Evolutionary conservation across 345 rosid genomes (phyloP), one percentile per base, ranked within the genome.

Genomic region (Viola odorata): DNA sequence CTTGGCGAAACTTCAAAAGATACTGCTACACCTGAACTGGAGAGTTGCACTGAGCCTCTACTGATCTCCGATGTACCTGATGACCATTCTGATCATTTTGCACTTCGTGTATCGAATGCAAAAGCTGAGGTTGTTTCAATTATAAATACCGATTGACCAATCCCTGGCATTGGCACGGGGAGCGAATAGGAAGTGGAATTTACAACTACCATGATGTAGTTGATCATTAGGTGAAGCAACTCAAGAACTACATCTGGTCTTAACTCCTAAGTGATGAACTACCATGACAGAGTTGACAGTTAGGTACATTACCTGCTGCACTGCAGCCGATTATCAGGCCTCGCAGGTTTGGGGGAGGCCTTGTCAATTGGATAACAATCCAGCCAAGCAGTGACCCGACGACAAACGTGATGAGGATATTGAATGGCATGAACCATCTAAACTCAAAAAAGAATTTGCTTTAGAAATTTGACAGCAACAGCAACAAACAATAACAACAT

Each of bases 391-490:
- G 4, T 6, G 78, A 77, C 6, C 77, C 81, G 5, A 67, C 53
- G 16, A 73, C 45, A 44, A 66, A 69, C 4, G 81, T 73, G 61
- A 77, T 58, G 40, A 77, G 75, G 38, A 77, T 16, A 66, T 77
- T 77, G 62, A 77, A 9, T 12, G 81, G 81, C 81, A 77, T 77
- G 75, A 77, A 73, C 81, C 81, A 76, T 64, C 80, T 76, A 57
- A 1, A 12, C 5, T 48, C 40, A 39, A 13, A 45, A 60, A 38
- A 41, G 38, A 11, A 14, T 32, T 32, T 41, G 3, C 12, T 32
- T 51, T 37, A 5, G 55, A 38, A 13, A 38, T 14, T 11, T 12
- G 4, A 3, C 6, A 44, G 47, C 50, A 45, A 8, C 12, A n/a
- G 50, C 12, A 42, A 16, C 13, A 16, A n/a, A 13, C 12, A 42